Evolutionary conservation across 148 eudicot species (phyloP), one percentile per base, ranked within the genome.

Genomic region (Amaranthus hypochondriacus): DNA sequence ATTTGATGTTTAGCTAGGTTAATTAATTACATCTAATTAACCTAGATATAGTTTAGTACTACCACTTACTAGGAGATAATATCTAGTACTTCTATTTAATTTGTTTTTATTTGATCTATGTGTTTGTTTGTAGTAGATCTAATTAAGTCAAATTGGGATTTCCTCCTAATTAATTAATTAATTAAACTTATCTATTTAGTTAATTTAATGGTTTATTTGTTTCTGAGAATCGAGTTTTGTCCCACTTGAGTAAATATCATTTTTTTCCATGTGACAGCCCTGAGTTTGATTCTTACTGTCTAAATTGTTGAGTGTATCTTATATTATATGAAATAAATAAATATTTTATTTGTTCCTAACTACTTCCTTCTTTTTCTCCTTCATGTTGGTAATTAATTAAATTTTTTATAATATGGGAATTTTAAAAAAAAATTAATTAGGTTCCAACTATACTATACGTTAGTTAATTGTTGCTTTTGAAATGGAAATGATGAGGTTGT

Each of bases 401-500:
- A 28, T 28, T 28, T 28, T 28, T 28, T 28, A 28, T 28, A 28
- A 28, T 28, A 28, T 28, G 39, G 39, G 39, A 60, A 60, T 21
- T 59, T 12, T 6, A 62, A 42, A 42, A 60, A 60, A 42, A 62
- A 9, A 62, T 14, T 44, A 28, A 28, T 28, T 28, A 28, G 39
- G 39, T 28, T 28, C 39, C 39, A 28, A 28, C 39, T 0, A 28
- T 28, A 28, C 39, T 28, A 28, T 28, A 44, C 56, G 21, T 61
- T 54, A 68, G 60, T 21, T 56, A 13, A 6, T 7, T 48, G 52
- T 48, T 62, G 56, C 81, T 75, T 75, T 79, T 75, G 9, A 28
- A 57, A 55, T 72, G 66, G 74, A 55, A 71, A 75, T 79, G 75
- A 79, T 75, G 68, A 73, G 75, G 68, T 70, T 70, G 75, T 79